Evolutionary conservation across 495 filamentous ascomycete species (phyloP).

Genomic region (Penicillium arizonense): DNA sequence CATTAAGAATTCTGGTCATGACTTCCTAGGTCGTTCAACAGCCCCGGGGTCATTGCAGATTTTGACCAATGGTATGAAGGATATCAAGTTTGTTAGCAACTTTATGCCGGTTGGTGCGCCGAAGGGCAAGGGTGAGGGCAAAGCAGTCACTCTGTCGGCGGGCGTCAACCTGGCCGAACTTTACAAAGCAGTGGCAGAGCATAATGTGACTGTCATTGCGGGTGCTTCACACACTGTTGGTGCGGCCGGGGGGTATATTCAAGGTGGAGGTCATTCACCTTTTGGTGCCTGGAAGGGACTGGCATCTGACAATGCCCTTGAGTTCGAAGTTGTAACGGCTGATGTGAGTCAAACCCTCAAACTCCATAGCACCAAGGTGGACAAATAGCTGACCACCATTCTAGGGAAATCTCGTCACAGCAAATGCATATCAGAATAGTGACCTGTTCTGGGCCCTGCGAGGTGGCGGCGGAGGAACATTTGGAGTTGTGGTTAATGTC

Average conservation of each 20-base stretch:
- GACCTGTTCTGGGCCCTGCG: slow-evolving; percentile 62
- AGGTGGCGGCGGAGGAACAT: slow-evolving; percentile 42
- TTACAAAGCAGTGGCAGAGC: slow-evolving; percentile 36
- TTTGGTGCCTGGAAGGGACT: slow-evolving; percentile 35
- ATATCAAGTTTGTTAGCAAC: slow-evolving; percentile 27
- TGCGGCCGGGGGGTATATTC: slow-evolving; percentile 48
- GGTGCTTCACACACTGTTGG: slow-evolving; percentile 27
- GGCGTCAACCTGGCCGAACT: slow-evolving; percentile 50
- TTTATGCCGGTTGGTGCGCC: slow-evolving; percentile 24
- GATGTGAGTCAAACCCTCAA: slow-evolving; percentile 24
- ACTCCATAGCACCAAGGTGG: background rate
- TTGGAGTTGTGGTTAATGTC: slow-evolving; percentile 49
- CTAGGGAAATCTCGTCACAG: slow-evolving; percentile 34
- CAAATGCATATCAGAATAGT: slow-evolving; percentile 40
- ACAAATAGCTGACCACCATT: background rate
- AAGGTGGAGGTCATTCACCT: slow-evolving; percentile 56
- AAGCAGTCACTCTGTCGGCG: slow-evolving; percentile 52
- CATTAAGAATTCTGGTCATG: slow-evolving; percentile 59
- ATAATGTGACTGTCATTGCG: slow-evolving; percentile 10
- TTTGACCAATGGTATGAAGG: slow-evolving; percentile 54
- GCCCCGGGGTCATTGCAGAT: slow-evolving; percentile 50
- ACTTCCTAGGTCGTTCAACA: slow-evolving; percentile 51
- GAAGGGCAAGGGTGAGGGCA: slow-evolving; percentile 22
- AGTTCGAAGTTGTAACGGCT: slow-evolving; percentile 37
- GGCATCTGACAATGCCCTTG: slow-evolving; percentile 36